phyloP scores from a whole-genome alignment of 2,329 filamentous ascomycete genomes.

The Diplocarpon mali region DNA sequence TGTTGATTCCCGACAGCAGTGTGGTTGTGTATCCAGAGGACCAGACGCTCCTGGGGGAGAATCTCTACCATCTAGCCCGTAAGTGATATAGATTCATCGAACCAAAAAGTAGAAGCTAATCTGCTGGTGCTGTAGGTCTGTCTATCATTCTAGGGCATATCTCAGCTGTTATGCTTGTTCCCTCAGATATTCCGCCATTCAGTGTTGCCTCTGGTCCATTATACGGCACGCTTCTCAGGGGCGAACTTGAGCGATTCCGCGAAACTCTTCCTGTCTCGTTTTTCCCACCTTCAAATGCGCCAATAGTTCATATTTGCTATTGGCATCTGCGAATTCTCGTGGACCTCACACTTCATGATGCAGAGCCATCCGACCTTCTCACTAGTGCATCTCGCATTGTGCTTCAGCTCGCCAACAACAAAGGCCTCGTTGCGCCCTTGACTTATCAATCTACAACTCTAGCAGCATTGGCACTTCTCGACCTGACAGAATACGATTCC shows the following conservation, averaged over 20 bases:
- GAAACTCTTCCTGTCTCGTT: slow-evolving; percentile 50
- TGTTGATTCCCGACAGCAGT: slow-evolving; percentile 51
- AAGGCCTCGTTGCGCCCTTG: slow-evolving; percentile 48
- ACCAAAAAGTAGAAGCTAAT: neutral
- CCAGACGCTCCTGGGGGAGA: slow-evolving; percentile 48
- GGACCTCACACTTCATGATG: slow-evolving; percentile 46
- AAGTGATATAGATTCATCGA: slow-evolving; percentile 30
- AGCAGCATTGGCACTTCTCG: slow-evolving; percentile 47
- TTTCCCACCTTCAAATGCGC: slow-evolving; percentile 37
- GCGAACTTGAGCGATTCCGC: slow-evolving; percentile 54
- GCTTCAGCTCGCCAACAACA: slow-evolving; percentile 43
- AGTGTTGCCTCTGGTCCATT: slow-evolving; percentile 32
- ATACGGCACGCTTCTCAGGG: slow-evolving; percentile 39
- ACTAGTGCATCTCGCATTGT: slow-evolving; percentile 49
- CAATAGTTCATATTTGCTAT: slow-evolving; percentile 54
- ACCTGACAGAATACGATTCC: slow-evolving; percentile 43
- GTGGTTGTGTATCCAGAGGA: slow-evolving; percentile 50
- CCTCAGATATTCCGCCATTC: slow-evolving; percentile 33
- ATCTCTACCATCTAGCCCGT: slow-evolving; percentile 54
- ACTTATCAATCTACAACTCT: slow-evolving; percentile 57
- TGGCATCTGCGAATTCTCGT: slow-evolving; percentile 59
- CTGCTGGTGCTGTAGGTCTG: slow-evolving; percentile 33
- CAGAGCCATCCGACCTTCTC: slow-evolving; percentile 45
- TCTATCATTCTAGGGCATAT: slow-evolving; percentile 48
- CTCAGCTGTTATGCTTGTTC: slow-evolving; percentile 34